These are phyloP conservation scores for Wickerhamiella allomyrinae DNA, from an alignment of 805 yeast species.

Conservation along the genomic window DNA sequence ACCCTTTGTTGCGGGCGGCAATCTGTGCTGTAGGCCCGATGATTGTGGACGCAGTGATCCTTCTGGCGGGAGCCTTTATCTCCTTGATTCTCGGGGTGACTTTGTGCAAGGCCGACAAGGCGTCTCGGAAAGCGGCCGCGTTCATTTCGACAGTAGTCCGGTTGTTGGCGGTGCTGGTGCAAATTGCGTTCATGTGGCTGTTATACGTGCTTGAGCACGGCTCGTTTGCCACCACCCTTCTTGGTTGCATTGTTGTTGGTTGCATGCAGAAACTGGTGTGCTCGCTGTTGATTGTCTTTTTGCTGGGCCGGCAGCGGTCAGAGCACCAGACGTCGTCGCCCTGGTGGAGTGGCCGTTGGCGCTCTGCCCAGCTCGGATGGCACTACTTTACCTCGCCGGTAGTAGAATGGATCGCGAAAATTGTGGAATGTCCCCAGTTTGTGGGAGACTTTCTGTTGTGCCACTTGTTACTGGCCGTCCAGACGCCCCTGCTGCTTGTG, in stretches of 20 bases:
- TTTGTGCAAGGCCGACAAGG: not conserved
- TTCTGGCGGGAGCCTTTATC: constrained; percentile 27
- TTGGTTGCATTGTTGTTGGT: constrained; percentile 46
- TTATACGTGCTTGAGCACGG: constrained; percentile 58
- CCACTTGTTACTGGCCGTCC: constrained; percentile 63
- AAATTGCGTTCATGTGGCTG: constrained; percentile 43
- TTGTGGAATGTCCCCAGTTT: constrained; percentile 73
- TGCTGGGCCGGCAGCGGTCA: constrained; percentile 48
- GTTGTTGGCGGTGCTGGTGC: constrained; percentile 35
- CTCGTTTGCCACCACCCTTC: constrained; percentile 42
- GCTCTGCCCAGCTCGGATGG: constrained; percentile 64
- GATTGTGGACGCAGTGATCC: constrained; percentile 13
- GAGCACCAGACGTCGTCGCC: constrained; percentile 45
- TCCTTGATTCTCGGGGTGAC: constrained; percentile 16
- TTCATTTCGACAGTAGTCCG: constrained; percentile 44
- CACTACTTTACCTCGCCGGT: constrained; percentile 66
- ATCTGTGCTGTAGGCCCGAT: constrained; percentile 24
- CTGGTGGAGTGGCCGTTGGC: constrained; percentile 41
- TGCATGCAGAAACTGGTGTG: constrained; percentile 45
- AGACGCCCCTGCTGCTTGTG: constrained; percentile 61
- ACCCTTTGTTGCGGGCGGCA: constrained; percentile 40
- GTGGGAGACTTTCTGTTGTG: constrained; percentile 85
- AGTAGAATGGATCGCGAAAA: constrained; percentile 76
- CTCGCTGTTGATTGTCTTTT: constrained; percentile 33
- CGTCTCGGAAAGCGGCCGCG: not conserved